Base-by-base conservation (phyloP, 306 rosid genomes). In the Acacia melanoxylon region DNA sequence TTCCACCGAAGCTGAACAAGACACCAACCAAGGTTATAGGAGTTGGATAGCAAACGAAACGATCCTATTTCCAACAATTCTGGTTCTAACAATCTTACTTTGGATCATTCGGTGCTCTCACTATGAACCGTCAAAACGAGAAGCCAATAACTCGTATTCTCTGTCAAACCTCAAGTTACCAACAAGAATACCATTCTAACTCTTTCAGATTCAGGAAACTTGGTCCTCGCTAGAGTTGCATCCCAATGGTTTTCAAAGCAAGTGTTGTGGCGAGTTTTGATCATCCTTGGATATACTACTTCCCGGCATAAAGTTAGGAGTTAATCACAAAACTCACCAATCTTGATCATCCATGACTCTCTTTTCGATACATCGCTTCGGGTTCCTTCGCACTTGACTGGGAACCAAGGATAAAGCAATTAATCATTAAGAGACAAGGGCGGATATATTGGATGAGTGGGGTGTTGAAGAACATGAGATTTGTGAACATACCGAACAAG, bases 261-360 rank as follows among this genome's bases (percentile, higher is more conserved):
- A 2, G 70, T 75, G 62, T 25, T 75, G 16, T 75, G 85, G 85
- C 80, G 59, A 81, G 85, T 56, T 74, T 81, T 75, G 84, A 81
- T 14, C 68, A 75, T 6, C 80, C 80, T 52, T 14, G 11, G 27
- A 24, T 1, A 37, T 24, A 13, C 8, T 81, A 15, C 54, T 75
- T n/a, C 77, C 72, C 13, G 40, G 68, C 6, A 62, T 65, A 44
- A 65, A 65, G 70, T 31, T 62, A 62, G 70, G 44, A 65, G 12
- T 65, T 31, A 65, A 65, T 65, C 70, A 65, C 70, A 31, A 8
- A 65, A 65, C 42, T 65, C 4, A 17, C 7, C 44, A 31, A 35
- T 29, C 42, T 15, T 65, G 70, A 44, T 31, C 12, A 31, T 3
- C 31, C 7, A 65, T 12, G 17, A 44, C 70, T 1, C 31, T 44